A percentile compares a stretch with the other conserved stretches of the same genome.
phyloP scores from a whole-genome alignment of 768 basidiomycete genomes.

The Pseudohyphozyma bogoriensis region DNA sequence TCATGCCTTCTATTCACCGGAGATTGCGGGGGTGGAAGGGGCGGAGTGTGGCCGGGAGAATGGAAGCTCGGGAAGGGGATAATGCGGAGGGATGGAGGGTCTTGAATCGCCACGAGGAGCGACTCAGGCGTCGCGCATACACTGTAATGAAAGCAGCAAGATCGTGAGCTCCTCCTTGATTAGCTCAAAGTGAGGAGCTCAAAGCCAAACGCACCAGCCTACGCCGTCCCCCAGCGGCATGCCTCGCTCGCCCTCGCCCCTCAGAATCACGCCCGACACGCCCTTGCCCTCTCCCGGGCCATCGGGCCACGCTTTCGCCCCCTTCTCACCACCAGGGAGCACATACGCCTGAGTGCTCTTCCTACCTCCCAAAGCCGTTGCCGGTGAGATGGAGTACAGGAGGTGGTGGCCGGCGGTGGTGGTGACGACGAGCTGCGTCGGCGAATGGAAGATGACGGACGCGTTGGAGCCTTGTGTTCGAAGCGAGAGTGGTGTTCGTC shows the following conservation, averaged over 20 bases:
- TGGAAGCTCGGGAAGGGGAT: conserved; percentile 15
- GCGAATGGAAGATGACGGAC: conserved; percentile 11
- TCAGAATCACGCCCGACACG: conserved; percentile 7
- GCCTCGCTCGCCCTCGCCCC: conserved; percentile 9
- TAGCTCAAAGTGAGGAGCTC: background rate
- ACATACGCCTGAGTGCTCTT: conserved; percentile 5
- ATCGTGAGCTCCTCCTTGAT: background rate
- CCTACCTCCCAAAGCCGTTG: background rate
- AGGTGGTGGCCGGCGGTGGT: conserved; percentile 19
- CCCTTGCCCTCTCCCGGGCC: conserved; percentile 21
- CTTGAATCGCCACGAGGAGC: conserved; percentile 14
- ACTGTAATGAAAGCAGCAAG: background rate
- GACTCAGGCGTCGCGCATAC: conserved; percentile 15
- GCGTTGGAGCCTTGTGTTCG: conserved; percentile 23
- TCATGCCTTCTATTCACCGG: background rate
- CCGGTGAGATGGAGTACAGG: conserved; percentile 13
- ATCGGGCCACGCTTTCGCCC: conserved; percentile 7
- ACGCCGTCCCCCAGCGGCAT: conserved; percentile 23
- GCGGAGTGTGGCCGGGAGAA: background rate
- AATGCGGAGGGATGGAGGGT: conserved; percentile 23
- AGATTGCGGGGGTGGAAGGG: background rate
- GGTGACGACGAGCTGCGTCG: conserved; percentile 11
- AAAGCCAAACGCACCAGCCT: conserved; percentile 8
- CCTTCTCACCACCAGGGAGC: conserved; percentile 19
- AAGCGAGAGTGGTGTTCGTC: conserved; percentile 18